Base-by-base conservation (phyloP, 1,139 yeast genomes). In the Sugiyamaella xylanicola region DNA sequence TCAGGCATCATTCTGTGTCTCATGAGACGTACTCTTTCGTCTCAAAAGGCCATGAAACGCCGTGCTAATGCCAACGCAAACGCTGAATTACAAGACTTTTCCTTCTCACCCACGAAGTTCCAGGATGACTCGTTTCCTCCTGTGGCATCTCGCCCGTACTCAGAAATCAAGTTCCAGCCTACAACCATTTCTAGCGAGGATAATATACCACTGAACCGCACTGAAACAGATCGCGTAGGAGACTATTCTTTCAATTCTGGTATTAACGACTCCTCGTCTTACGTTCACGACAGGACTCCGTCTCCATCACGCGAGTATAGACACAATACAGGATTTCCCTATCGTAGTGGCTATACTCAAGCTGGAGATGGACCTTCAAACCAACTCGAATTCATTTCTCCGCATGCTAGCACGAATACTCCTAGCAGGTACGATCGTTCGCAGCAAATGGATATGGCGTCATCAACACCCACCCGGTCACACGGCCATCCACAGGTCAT, bases 11-110 rank as follows among this genome's bases (percentile, higher is more conserved):
- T 72, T 48, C 65, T 78, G 20, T 80, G 84, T 55, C 66, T 84
- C 27, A 73, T 80, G 75, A 74, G 85, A 61, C 74, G 87, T 59
- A 74, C 81, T 0, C 74, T 78, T 15, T 74, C 80, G 2, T 76
- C 84, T 1, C 74, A 81, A 63, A 74, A 74, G 55, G 77, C 76
- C 7, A 67, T 69, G 68, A 66, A 69, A 43, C 56, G 63, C 39
- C 65, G 69, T 17, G 53, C 61, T 39, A 61, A 63, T 40, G 68
- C 67, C 22, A 61, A 61, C 25, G 13, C 42, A 13, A 42, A 35
- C 21, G 35, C 68, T 2, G 66, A 66, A 57, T 56, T 66, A 11
- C 62, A 63, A 32, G 60, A 63, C 32, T 54, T 64, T 37, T 53
- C 60, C 2, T 61, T 59, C 44, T 51, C 47, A 13, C 53, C 51